Base-by-base conservation (phyloP, 2,329 filamentous ascomycete genomes). In the Madurella fahalii region DNA sequence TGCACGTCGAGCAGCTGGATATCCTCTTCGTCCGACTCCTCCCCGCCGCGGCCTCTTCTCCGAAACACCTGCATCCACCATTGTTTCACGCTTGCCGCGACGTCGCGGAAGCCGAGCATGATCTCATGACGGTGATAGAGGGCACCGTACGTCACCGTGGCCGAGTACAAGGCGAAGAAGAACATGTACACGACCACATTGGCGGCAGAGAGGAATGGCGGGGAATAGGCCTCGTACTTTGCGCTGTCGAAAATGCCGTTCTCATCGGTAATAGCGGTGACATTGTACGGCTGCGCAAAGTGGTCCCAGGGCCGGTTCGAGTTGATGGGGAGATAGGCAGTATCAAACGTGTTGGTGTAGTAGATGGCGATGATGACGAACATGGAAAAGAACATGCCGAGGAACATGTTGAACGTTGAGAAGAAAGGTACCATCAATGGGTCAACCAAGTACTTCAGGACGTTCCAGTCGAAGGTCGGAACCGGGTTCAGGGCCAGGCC, bases 391-490 rank as follows among this genome's bases (percentile, higher is more conserved):
- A 65, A 42, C 18, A 57, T 32, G 45, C 61, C 62, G 39, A 65
- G 25, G 52, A 62, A 63, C 18, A 45, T 46, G 56, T 62, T 65
- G 61, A 63, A 62, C 11, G 58, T 65, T 0, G 61, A 60, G 31
- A 63, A 63, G 58, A 63, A 61, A n/a, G 63, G 61, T 25, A 63
- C 54, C 60, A 61, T 59, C 64, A 73, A 31, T 54, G 62, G 62
- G 40, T 64, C 71, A 4, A 71, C 68, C 16, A 40, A 40, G 54
- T 16, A 58, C n/a, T 46, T 56, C 7, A 62, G 13, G 17, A 74
- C 66, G 50, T 79, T 80, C 70, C 75, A 78, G 63, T 81, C 78
- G 30, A 78, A 78, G 0, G 72, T 80, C 0, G 78, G 72, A 1
- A 78, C 55, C 0, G 74, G 78, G 58, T 78, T 81, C 62, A 77